phyloP scores from a whole-genome alignment of 495 filamentous ascomycete genomes.

The Podospora anserina region DNA sequence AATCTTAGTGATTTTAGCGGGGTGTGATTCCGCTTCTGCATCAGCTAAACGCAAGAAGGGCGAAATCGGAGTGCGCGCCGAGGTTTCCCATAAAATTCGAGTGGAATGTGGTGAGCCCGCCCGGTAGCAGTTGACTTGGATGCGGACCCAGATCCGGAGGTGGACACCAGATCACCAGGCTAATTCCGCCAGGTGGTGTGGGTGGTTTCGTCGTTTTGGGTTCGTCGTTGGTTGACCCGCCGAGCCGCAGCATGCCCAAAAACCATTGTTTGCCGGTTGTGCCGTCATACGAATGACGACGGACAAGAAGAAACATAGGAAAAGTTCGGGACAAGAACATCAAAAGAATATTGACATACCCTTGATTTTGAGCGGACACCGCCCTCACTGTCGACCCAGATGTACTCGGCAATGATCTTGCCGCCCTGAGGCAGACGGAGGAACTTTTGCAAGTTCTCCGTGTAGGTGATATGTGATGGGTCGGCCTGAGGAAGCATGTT shows the following conservation, averaged over 20 bases:
- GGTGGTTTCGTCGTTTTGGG: constrained; percentile 3
- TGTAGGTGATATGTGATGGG: constrained; percentile 18
- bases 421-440: constrained; percentile 83
- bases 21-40: constrained; percentile 2
- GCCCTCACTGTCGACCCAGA: constrained; percentile 87
- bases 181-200: constrained; percentile 3
- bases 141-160: constrained; percentile 1
- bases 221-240: constrained; percentile 2
- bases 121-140: not conserved
- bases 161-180: constrained; percentile 3
- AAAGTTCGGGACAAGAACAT: constrained; percentile 13
- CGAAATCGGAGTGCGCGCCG: constrained; percentile 8
- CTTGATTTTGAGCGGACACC: constrained; percentile 86
- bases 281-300: not conserved
- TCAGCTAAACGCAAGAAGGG: constrained; percentile 5
- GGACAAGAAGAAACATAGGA: constrained; percentile 18
- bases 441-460: constrained; percentile 69
- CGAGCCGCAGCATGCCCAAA: constrained; percentile 4
- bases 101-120: not conserved
- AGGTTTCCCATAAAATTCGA: not conserved
- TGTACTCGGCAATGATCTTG: constrained; percentile 75
- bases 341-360: constrained; percentile 55
- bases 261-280: not conserved
- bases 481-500: not conserved
- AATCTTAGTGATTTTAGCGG: constrained; percentile 2